Conservation (phyloP, 2,329 filamentous ascomycete genomes). For the Fusarium circinatum region DNA sequence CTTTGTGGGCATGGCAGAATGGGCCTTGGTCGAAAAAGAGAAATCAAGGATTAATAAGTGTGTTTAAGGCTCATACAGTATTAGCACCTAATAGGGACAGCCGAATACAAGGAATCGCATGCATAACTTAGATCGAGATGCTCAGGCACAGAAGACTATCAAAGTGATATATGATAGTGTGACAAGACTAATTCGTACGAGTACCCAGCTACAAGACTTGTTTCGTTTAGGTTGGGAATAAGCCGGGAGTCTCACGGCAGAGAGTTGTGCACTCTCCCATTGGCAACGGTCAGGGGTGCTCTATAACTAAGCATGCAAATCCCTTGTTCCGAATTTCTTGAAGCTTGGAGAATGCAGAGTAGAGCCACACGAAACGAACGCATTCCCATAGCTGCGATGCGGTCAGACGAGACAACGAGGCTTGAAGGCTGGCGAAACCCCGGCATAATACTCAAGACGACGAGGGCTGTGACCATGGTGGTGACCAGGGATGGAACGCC, state of each 20-base stretch:
- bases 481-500: constrained; percentile 17
- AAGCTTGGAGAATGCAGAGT: constrained; percentile 2
- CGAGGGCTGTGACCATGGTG: constrained; percentile 7
- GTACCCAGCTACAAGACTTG: constrained; percentile 6
- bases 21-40: background rate
- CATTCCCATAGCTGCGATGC: background rate
- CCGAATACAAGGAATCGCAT: constrained; percentile 22
- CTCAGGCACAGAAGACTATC: constrained; percentile 9
- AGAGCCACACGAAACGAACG: background rate
- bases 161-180: constrained; percentile 32
- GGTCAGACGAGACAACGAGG: constrained; percentile 8
- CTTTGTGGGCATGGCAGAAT: background rate
- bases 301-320: background rate
- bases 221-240: constrained; percentile 3
- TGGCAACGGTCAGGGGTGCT: background rate
- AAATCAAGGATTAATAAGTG: constrained; percentile 23
- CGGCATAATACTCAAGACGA: background rate
- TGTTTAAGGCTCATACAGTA: constrained; percentile 11
- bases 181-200: constrained; percentile 6
- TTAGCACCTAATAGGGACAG: constrained; percentile 12
- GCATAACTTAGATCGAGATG: constrained; percentile 19
- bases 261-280: background rate
- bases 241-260: background rate
- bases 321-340: background rate
- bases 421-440: constrained; percentile 21